Evolutionary conservation across 164 flowering plant species (phyloP).

Genomic region (Annona squamosa): DNA sequence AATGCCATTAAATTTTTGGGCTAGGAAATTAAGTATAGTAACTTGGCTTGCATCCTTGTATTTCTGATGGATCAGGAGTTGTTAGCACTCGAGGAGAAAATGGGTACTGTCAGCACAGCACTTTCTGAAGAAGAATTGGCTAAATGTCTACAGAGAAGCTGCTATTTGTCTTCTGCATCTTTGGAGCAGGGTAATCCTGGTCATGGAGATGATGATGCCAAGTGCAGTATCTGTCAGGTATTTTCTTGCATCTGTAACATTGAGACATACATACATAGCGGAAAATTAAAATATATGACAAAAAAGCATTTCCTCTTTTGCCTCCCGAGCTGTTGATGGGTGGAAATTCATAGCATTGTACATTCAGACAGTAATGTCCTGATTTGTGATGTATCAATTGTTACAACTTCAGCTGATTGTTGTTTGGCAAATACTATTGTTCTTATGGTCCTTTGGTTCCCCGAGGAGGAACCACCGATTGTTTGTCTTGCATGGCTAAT

Average conservation of each 20-base stretch:
- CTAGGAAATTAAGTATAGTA: not conserved
- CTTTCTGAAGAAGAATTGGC: constrained; percentile 66
- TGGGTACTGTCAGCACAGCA: constrained; percentile 95
- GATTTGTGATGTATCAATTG: not conserved
- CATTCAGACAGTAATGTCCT: not conserved
- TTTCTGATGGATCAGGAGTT: constrained; percentile 48
- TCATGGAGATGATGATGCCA: constrained; percentile 41
- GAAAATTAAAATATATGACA: too few species aligned
- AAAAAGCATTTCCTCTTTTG: not conserved
- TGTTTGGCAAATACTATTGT: not conserved
- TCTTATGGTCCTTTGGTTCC: not conserved
- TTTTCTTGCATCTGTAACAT: not conserved
- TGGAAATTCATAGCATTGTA: not conserved
- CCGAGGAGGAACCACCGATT: not conserved
- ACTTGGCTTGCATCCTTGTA: not conserved
- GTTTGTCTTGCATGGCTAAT: too few species aligned
- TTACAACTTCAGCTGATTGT: not conserved
- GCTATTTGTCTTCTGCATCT: constrained; percentile 24
- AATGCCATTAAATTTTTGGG: not conserved
- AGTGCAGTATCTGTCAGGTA: constrained; percentile 98
- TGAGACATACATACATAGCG: not conserved
- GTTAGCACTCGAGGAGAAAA: constrained; percentile 83
- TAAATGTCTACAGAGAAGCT: constrained; percentile 49
- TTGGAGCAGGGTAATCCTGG: constrained; percentile 9
- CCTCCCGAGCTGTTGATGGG: not conserved